Base-by-base conservation (phyloP, 768 basidiomycete species). In the Pluteus cervinus region DNA sequence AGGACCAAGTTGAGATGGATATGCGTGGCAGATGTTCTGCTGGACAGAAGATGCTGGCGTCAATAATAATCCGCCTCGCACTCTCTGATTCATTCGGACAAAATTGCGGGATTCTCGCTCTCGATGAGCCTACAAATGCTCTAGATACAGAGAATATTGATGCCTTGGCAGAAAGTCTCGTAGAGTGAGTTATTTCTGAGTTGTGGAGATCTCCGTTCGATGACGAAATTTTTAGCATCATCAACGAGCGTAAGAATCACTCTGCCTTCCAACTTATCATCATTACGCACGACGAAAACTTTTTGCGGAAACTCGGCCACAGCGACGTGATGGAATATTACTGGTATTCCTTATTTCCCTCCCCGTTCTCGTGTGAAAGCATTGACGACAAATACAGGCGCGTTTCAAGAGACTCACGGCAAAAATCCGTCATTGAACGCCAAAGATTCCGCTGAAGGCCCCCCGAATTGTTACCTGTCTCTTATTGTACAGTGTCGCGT, bases 11-110 rank as follows among this genome's bases (percentile, higher is more conserved):
- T 5, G 94, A 98, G 61, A 92, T 99, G 87, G 96, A 98, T 61
- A 99, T 99, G 96, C 81, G 96, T 40, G 96, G 96, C 17, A 79
- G 96, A 45, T 99, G 96, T 62, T 92, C 88, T 11, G 96, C 96
- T 1, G 96, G 96, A 0, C 96, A 99, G 63, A 99, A 99, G 65
- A 97, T 98, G 75, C 66, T 99, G 41, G 96, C 94, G 7, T 93
- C 89, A 15, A 97, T 98, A 60, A 90, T 98, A 61, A 98, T 99
- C 52, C 81, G 96, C 5, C 79, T 99, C 24, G 96, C 96, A 3
- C 71, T 99, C 18, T 94, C 94, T 4, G 96, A 99, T 55, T 94
- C 91, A 2, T 98, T 99, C 52, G 91, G 91, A 3, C 88, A 92
- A 56, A 96, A 94, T 49, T 98, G 96, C 58, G 96, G 96, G 14